A percentile compares a stretch with the other conserved stretches of the same genome.
Conservation (phyloP, 495 filamentous ascomycete genomes). For the Corynascus novoguineensis region DNA sequence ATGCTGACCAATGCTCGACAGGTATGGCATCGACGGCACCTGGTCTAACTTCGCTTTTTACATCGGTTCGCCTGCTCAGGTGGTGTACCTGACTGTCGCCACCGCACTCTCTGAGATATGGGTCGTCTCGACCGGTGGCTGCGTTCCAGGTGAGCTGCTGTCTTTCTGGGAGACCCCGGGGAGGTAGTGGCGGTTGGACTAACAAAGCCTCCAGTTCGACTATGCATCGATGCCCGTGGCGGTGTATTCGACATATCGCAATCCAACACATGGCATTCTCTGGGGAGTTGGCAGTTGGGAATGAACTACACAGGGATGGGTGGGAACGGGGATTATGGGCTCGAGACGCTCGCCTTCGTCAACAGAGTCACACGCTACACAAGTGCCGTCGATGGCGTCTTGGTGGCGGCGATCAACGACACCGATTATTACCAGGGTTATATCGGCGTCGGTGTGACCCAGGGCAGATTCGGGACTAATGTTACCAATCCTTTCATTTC, state of each 20-base stretch:
- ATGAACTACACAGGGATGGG: conserved; percentile 48
- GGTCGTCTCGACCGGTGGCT: conserved; percentile 50
- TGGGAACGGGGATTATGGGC: conserved; percentile 53
- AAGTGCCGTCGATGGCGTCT: conserved; percentile 41
- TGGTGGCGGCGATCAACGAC: conserved; percentile 51
- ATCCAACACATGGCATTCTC: conserved; percentile 53
- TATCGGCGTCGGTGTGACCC: conserved; percentile 50
- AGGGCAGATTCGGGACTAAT: conserved; percentile 37
- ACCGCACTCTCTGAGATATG: conserved; percentile 54
- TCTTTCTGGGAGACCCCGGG: conserved; percentile 7
- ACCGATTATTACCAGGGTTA: conserved; percentile 53
- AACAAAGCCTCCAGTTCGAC: conserved; percentile 33
- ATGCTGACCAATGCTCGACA: conserved; percentile 26
- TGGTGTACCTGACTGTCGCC: conserved; percentile 51
- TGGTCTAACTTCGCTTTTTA: conserved; percentile 52
- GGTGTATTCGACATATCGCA: conserved; percentile 44
- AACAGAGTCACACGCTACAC: conserved; percentile 36
- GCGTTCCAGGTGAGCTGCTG: conserved; percentile 36
- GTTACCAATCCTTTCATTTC: conserved; percentile 34
- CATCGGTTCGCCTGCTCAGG: conserved; percentile 52
- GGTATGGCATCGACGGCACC: conserved; percentile 47
- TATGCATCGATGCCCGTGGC: conserved; percentile 45
- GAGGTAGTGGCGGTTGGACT: conserved; percentile 22
- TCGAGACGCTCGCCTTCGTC: conserved; percentile 49
- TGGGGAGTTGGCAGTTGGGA: conserved; percentile 51